Evolutionary conservation across 495 filamentous ascomycete genomes (phyloP), one percentile per base, ranked within the genome.

Genomic region (Hypoxylon intermedium): DNA sequence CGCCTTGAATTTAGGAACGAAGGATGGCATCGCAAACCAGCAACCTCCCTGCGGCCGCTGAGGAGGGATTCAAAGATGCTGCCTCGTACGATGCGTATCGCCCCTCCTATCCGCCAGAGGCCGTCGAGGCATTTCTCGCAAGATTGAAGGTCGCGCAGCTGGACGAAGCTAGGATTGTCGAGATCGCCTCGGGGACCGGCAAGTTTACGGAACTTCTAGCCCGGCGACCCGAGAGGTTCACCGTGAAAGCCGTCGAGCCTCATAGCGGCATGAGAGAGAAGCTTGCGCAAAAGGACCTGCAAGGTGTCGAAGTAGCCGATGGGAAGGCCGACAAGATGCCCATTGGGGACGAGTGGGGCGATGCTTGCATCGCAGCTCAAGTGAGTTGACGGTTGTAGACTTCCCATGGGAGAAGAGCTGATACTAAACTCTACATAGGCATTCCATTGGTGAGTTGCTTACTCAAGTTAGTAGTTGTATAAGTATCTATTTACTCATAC

Each of bases 111-210:
- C 80, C 81, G 3, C 50, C 76, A 2, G 73, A 79, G 21, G 82
- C 82, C 0, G 78, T 87, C 42, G 71, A 80, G 5, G 60, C 69
- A 31, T 79, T 90, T 9, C 78, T 89, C 13, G 41, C 67, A 1
- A 64, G 77, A 21, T 69, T 85, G 23, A 61, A 72, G 5, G 63
- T 89, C 18, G 62, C 74, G 21, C 74, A 72, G 18, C 43, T 71
- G 0, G 43, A 68, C 6, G 68, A 70, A 13, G 78, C 82, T 16
- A 71, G 71, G 26, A 71, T 90, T 23, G 70, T 88, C 33, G 87
- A 89, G 58, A 71, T 91, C 18, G 88, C 78, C 0, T 79, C 83
- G 3, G 87, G 88, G 0, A 88, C 85, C 0, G 87, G 87, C 7
- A 89, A 88, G 60, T 85, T 87, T 63, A 88, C 85, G 2, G 80